These are phyloP conservation scores for Diversispora eburnea DNA, from an alignment of 192 early-diverging fungal species.

Conservation along the genomic window DNA sequence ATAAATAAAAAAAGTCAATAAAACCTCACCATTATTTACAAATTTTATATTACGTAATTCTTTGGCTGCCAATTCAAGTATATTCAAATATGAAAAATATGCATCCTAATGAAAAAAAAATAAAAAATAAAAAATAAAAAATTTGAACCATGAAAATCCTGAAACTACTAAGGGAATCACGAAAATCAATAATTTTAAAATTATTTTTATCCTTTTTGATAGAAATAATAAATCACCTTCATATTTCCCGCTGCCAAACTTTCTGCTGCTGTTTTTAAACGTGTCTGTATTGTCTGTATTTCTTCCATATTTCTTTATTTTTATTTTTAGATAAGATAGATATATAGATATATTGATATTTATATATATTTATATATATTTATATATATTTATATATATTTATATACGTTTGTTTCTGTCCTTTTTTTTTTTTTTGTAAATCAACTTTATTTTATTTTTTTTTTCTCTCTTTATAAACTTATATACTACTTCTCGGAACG, in stretches of 20 bases:
- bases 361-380: no score
- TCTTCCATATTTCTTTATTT: not conserved
- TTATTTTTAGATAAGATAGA: not conserved
- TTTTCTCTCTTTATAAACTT: no score
- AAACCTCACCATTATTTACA: constrained; percentile 56
- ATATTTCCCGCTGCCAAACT: constrained; percentile 41
- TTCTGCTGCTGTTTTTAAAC: constrained; percentile 39
- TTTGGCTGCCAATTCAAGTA: constrained; percentile 41
- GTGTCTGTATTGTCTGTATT: constrained; percentile 41
- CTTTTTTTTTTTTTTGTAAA: not conserved
- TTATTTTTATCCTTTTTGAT: not conserved
- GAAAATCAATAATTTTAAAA: no score
- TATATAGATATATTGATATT: no score
- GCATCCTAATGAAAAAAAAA: constrained; percentile 44
- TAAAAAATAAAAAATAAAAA: not conserved
- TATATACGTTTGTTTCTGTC: no score
- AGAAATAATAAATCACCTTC: constrained; percentile 34
- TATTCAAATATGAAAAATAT: constrained; percentile 45
- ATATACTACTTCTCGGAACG: no score
- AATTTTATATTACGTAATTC: constrained; percentile 54
- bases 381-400: no score
- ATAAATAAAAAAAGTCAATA: no score
- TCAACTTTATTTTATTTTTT: constrained; percentile 12
- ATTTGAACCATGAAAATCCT: not conserved
- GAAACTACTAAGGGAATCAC: not conserved